phyloP scores from a whole-genome alignment of 768 basidiomycete genomes.

The Coprinopsis marcescibilis region DNA sequence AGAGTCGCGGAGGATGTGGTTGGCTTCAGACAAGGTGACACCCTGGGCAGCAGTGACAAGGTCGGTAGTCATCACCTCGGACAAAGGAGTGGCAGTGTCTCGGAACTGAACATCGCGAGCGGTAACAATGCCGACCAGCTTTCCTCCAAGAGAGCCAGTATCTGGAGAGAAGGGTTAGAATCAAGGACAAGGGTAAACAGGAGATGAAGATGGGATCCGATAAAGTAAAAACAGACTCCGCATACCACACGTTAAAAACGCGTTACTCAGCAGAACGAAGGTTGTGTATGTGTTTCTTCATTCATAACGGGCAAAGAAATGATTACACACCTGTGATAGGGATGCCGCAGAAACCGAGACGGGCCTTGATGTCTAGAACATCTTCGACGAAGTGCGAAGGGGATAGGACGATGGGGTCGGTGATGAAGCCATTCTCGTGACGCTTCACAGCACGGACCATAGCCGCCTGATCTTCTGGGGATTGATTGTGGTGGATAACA shows the following conservation, averaged over 20 bases:
- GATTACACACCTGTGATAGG: constrained; percentile 88
- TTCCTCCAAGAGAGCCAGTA: constrained; percentile 80
- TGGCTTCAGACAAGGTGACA: constrained; percentile 87
- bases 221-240: constrained; percentile 41
- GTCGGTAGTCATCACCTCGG: constrained; percentile 82
- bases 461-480: constrained; percentile 78
- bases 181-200: background rate
- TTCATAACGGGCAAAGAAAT: constrained; percentile 10
- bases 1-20: constrained; percentile 88
- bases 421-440: constrained; percentile 98
- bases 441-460: constrained; percentile 98
- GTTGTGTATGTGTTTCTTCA: constrained; percentile 56
- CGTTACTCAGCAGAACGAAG: constrained; percentile 90
- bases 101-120: constrained; percentile 95
- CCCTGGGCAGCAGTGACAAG: constrained; percentile 86
- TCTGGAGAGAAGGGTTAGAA: constrained; percentile 41
- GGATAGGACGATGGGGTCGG: constrained; percentile 85
- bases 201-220: constrained; percentile 27
- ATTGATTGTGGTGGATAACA: constrained; percentile 96
- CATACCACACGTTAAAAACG: constrained; percentile 60
- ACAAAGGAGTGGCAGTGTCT: constrained; percentile 54
- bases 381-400: constrained; percentile 77
- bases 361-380: constrained; percentile 88
- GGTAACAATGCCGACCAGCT: constrained; percentile 94
- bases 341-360: constrained; percentile 92